Evolutionary conservation across 352 stramenopile species (phyloP), one percentile per base, ranked within the genome.

Genomic region (Aphanomyces invadans): DNA sequence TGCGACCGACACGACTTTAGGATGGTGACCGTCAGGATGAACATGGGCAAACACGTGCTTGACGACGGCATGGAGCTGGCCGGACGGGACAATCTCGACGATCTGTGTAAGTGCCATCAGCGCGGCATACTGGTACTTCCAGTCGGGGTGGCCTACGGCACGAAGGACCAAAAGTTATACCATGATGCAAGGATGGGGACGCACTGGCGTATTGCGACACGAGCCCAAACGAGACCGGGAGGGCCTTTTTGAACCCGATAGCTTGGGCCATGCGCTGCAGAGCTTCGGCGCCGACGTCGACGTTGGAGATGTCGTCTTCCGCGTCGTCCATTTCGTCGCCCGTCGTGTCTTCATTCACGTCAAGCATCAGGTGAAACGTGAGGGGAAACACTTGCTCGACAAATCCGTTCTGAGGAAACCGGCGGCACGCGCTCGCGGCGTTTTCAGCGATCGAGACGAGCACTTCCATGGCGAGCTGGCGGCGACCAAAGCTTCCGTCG

Each of bases 391-490:
- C 81, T 2, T 61, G 68, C 17, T 76, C 60, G 28, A 92, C 85
- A 62, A 94, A 94, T 56, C 70, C 67, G 73, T 92, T 91, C 70
- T 90, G 87, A 19, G 80, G 73, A 12, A 91, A 53, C n/a, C 81
- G 76, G 44, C 82, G 76, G 70, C 85, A 94, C 33, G 71, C 54
- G 1, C 70, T 72, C n/a, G 83, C 65, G 0, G 76, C 79, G 36
- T 91, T 83, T 59, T 94, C 85, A 1, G 83, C 83, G 39, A 92
- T 63, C 3, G 80, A 91, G 10, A 94, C 83, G 11, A 94, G 70
- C 42, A 94, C 87, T 59, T 94, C 85, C 83, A 94, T 91, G 21
- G 83, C 83, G 29, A 94, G 68, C 70, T 92, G 85, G 3, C 85
- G 75, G 46, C 80, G 89, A 53, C 82, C 82, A 54, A 90, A 81